These are phyloP conservation scores for Kluyveromyces marxianus DNA, from an alignment of 1,139 yeast genomes.

Conservation along the genomic window DNA sequence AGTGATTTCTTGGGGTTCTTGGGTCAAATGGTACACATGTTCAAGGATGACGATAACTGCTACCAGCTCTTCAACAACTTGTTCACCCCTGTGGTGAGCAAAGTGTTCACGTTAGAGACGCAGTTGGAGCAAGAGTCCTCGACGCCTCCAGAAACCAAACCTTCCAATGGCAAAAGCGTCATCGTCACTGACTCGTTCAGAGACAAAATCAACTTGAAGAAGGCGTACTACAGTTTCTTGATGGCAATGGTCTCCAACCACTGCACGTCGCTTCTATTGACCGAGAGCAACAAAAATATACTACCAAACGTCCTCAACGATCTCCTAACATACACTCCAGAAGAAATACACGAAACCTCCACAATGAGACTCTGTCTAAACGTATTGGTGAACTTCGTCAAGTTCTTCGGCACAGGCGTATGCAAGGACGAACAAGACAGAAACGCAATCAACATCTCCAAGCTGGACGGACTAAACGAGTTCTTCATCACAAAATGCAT, in stretches of 20 bases:
- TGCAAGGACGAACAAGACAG: slow-evolving; percentile 47
- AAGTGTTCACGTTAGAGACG: slow-evolving; percentile 48
- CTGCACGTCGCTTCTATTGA: slow-evolving; percentile 66
- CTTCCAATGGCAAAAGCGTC: slow-evolving; percentile 30
- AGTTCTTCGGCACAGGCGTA: slow-evolving; percentile 60
- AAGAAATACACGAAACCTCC: slow-evolving; percentile 43
- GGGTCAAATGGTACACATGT: slow-evolving; percentile 81
- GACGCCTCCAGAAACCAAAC: slow-evolving; percentile 11
- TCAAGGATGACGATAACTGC: slow-evolving; percentile 57
- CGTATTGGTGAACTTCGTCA: slow-evolving; percentile 60
- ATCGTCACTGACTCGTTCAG: slow-evolving; percentile 45
- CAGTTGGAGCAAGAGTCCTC: slow-evolving; percentile 29
- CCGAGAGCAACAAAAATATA: slow-evolving; percentile 54
- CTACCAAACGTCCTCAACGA: slow-evolving; percentile 60
- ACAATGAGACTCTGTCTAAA: slow-evolving; percentile 65
- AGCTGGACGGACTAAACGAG: slow-evolving; percentile 65
- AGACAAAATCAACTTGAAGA: slow-evolving; percentile 56
- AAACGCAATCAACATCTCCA: slow-evolving; percentile 46
- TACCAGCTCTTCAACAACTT: slow-evolving; percentile 69
- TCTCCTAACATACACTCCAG: slow-evolving; percentile 59
- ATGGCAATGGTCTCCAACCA: slow-evolving; percentile 69
- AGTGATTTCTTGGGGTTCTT: slow-evolving; percentile 77
- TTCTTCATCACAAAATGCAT: slow-evolving; percentile 63
- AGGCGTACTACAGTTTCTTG: slow-evolving; percentile 61
- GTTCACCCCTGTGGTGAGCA: slow-evolving; percentile 63